Base-by-base conservation (phyloP, 148 eudicot genomes). In the Silene latifolia region DNA sequence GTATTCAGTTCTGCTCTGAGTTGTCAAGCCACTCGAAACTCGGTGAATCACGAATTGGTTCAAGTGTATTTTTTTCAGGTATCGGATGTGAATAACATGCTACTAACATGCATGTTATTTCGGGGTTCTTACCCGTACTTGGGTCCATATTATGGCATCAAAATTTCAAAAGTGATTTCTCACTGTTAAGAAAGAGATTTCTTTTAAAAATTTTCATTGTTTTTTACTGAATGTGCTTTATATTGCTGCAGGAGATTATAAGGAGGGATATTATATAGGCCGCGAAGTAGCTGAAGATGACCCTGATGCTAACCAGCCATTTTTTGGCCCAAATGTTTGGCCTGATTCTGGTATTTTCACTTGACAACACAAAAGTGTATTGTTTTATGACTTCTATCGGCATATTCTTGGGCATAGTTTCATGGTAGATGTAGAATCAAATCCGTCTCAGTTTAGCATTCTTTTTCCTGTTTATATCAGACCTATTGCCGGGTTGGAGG, bases 261-360 rank as follows among this genome's bases (percentile, higher is more conserved):
- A 91, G 86, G 98, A 94, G 84, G 98, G 98, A 61, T 94, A 85
- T 82, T 91, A 91, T 71, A 87, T 94, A 25, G 98, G 98, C 58
- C 82, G 87, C 82, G 98, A 91, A 84, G 83, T 91, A 61, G 82
- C 90, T 53, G 89, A 83, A 62, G 89, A 87, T 83, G 91, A 91
- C 79, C 89, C 96, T 76, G 89, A 87, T 63, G 85, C 86, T 13
- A 84, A 85, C 15, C 87, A 82, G 85, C 90, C 89, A 44, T 94
- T 94, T 56, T 85, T 80, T 77, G 97, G 93, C 65, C 90, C 87
- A 57, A 94, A 94, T 85, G 48, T 83, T 69, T 94, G 97, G 97
- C 98, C 98, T 54, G 70, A 80, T 46, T 64, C 83, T 76, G 98
- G 98, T 94, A 84, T 78, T 19, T 62, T 81, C 69, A 57, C 29